A percentile compares a stretch with the other conserved stretches of the same genome.
Conservation (phyloP, 2,329 filamentous ascomycete species). For the Chaetomium olivaceum region DNA sequence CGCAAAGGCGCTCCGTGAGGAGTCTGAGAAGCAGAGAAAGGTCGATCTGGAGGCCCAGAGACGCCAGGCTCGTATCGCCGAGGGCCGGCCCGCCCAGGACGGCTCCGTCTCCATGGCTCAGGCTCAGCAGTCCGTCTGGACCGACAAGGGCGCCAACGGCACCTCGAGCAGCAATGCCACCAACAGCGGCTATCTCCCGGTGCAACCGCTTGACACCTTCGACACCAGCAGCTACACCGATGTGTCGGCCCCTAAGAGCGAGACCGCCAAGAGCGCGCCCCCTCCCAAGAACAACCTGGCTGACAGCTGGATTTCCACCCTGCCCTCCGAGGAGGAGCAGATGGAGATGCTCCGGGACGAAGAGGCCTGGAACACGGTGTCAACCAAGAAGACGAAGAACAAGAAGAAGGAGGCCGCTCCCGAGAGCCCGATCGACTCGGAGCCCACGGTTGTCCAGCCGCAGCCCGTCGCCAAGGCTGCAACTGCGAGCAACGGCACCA, state of each 20-base stretch:
- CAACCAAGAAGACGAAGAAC: conserved; percentile 46
- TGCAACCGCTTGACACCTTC: conserved; percentile 61
- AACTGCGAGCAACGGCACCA: conserved; percentile 32
- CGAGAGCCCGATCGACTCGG: conserved; percentile 34
- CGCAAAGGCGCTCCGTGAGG: conserved; percentile 71
- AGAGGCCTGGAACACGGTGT: conserved; percentile 61
- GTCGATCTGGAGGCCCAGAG: conserved; percentile 78
- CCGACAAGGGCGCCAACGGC: conserved; percentile 44
- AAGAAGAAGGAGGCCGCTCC: conserved; percentile 44
- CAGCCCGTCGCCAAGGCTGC: conserved; percentile 29
- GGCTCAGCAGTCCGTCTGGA: conserved; percentile 43
- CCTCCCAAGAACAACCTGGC: conserved; percentile 35
- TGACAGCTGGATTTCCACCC: conserved; percentile 51
- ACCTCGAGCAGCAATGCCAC: conserved; percentile 39
- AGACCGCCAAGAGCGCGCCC: conserved; percentile 21
- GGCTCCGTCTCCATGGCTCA: conserved; percentile 61
- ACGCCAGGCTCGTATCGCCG: conserved; percentile 75
- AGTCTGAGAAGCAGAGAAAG: conserved; percentile 77
- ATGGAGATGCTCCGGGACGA: conserved; percentile 58
- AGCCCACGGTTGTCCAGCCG: conserved; percentile 28
- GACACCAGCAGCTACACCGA: conserved; percentile 45
- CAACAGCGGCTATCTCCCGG: conserved; percentile 40
- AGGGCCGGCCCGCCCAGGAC: conserved; percentile 81
- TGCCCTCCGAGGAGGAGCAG: conserved; percentile 64
- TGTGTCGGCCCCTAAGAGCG: conserved; percentile 28